Conservation (phyloP, 495 filamentous ascomycete genomes). For the Aspergillus leporis region DNA sequence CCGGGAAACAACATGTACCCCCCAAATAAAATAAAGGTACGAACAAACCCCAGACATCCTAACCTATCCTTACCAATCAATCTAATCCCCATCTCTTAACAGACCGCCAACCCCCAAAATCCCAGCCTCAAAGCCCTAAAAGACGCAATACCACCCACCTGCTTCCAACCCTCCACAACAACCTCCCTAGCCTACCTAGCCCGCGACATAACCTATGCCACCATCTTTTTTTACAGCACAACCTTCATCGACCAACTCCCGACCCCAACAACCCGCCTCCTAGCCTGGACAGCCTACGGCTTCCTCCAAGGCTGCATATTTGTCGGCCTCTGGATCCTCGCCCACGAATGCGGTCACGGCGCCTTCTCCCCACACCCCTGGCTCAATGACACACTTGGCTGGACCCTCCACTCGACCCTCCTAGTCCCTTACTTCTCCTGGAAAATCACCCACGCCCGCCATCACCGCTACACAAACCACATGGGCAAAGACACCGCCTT, state of each 20-base stretch:
- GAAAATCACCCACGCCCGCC: conserved; percentile 72
- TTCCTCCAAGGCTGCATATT: conserved; percentile 74
- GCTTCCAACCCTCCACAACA: conserved; percentile 69
- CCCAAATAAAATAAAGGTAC: too few species aligned
- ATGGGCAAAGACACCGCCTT: conserved; percentile 61
- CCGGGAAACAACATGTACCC: too few species aligned
- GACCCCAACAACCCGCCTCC: conserved; percentile 49
- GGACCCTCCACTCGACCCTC: conserved; percentile 63
- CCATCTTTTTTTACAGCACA: conserved; percentile 59
- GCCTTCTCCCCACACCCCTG: conserved; percentile 62
- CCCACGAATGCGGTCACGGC: conserved; percentile 84
- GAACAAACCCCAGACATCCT: too few species aligned
- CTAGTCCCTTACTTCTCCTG: conserved; percentile 74
- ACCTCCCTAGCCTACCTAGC: conserved; percentile 64
- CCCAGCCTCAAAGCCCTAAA: conserved; percentile 75
- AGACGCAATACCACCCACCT: conserved; percentile 80
- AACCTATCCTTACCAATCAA: too few species aligned
- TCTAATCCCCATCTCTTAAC: too few species aligned
- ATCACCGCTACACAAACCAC: conserved; percentile 65
- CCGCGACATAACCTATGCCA: conserved; percentile 65
- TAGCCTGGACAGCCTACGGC: conserved; percentile 67
- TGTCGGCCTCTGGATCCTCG: conserved; percentile 81
- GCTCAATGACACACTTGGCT: conserved; percentile 67
- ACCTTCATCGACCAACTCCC: conserved; percentile 24
- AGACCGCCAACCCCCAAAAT: too few species aligned